These are phyloP conservation scores for Cenchrus fungigraminus DNA, from an alignment of 176 grass and related monocot species.

Conservation along the genomic window DNA sequence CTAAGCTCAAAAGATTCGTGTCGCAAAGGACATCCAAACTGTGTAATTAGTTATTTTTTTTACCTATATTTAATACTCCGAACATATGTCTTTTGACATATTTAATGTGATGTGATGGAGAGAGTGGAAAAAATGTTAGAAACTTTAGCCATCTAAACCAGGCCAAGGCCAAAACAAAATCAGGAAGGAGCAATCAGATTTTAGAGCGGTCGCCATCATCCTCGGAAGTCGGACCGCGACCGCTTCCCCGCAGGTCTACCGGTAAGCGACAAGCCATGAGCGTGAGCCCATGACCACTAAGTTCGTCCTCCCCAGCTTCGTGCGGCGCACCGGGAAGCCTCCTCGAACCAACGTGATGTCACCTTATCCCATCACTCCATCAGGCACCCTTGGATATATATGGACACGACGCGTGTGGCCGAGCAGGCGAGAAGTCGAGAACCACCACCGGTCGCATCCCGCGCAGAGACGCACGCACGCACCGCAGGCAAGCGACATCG, in stretches of 20 bases:
- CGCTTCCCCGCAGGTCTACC: not conserved
- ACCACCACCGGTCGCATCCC: not conserved
- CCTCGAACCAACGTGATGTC: slow-evolving; percentile 18
- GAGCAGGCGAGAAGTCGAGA: no score
- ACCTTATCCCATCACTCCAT: not conserved
- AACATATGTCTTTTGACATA: no score
- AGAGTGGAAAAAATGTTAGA: no score
- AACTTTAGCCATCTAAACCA: no score
- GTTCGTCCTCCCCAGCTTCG: not conserved
- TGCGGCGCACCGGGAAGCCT: not conserved
- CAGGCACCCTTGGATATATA: not conserved
- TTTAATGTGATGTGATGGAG: no score
- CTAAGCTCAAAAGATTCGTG: no score
- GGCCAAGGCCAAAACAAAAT: not conserved
- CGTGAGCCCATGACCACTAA: not conserved
- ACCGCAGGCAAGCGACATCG: not conserved
- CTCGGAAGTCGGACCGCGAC: not conserved
- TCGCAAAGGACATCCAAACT: no score
- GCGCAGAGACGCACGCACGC: not conserved
- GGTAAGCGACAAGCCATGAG: not conserved
- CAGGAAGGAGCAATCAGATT: not conserved
- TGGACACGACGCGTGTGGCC: not conserved
- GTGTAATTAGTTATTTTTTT: no score
- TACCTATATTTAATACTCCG: no score
- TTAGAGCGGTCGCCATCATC: not conserved